Percentiles rank a stretch among this genome's conserved stretches.
Conservation (phyloP, 805 yeast genomes). For the Starmerella lactis-condensi region DNA sequence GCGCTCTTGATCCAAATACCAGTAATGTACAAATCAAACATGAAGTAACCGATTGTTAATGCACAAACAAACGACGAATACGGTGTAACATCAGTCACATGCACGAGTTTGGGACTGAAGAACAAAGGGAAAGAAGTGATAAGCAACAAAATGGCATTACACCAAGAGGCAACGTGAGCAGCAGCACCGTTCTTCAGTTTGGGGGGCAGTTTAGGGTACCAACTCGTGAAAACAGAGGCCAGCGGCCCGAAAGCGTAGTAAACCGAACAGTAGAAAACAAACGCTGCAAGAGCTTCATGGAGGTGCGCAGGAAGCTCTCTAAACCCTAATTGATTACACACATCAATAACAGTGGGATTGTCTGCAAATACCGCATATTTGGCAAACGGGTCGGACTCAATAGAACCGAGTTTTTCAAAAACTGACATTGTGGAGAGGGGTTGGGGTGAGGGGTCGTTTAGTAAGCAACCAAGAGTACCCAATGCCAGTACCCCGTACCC, state of each 20-base stretch:
- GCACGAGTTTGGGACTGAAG: constrained; percentile 36
- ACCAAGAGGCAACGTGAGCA: constrained; percentile 73
- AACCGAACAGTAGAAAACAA: constrained; percentile 40
- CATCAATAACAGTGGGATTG: constrained; percentile 1
- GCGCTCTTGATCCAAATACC: constrained; percentile 40
- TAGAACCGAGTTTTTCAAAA: constrained; percentile 2
- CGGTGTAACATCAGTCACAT: constrained; percentile 50
- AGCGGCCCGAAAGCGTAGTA: constrained; percentile 35
- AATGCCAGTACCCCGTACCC: too few relatives aligned
- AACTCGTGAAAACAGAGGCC: constrained; percentile 27
- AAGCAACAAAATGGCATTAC: constrained; percentile 57
- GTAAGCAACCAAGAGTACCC: too few relatives aligned
- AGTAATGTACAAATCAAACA: constrained; percentile 75
- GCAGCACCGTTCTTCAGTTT: constrained; percentile 71
- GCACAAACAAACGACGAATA: constrained; percentile 57
- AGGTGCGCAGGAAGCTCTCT: constrained; percentile 21
- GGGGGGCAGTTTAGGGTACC: constrained; percentile 30
- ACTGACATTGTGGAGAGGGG: too few relatives aligned
- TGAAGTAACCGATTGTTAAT: constrained; percentile 63
- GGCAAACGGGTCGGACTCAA: constrained; percentile 10
- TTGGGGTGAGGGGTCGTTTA: too few relatives aligned
- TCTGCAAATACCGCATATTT: constrained; percentile 4
- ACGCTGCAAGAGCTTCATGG: constrained; percentile 53
- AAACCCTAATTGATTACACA: constrained; percentile 15
- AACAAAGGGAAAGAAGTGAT: constrained; percentile 45